Evolutionary conservation across 2,329 filamentous ascomycete genomes (phyloP), one percentile per base, ranked within the genome.

Genomic region (Trichoderma breve): DNA sequence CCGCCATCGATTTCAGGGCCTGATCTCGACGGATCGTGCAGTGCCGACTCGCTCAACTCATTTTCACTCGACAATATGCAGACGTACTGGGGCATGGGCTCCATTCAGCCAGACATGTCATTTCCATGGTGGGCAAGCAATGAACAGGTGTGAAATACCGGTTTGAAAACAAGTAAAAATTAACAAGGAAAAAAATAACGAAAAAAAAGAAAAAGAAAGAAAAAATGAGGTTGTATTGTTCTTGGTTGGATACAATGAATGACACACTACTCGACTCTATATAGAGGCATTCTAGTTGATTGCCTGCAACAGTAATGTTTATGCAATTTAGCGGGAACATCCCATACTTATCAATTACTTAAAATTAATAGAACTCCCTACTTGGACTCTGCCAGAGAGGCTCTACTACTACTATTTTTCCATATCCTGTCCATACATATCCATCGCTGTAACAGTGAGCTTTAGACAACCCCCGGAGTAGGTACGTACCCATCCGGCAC

Each of bases 91-190:
- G 69, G 47, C 8, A 30, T 72, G 55, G 36, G 43, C 24, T 32
- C 66, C 12, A 63, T 55, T 6, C 70, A 68, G 18, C 39, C 58
- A 6, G 70, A 72, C 12, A 11, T 69, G 28, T 63, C 63, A 2
- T 60, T 69, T 55, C 32, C 55, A 55, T 72, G 70, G 70, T 72
- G 70, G 70, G n/a, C 47, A 15, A 28, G 66, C 15, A 30, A 24
- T 11, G 66, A 61, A 2, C 55, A 61, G 8, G 55, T 34, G 14
- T 69, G n/a, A 69, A n/a, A 47, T 43, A n/a, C n/a, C 18, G n/a
- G n/a, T 0, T 32, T 28, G 6, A 30, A 6, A 9, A 36, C n/a
- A 14, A 7, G 36, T 18, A 26, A 36, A 24, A 24, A 24, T 24
- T 24, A 24, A 24, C 24, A 24, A 24, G 24, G 24, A 64, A 32